Conservation (phyloP, 495 filamentous ascomycete genomes). For the Coniosporium apollinis region DNA sequence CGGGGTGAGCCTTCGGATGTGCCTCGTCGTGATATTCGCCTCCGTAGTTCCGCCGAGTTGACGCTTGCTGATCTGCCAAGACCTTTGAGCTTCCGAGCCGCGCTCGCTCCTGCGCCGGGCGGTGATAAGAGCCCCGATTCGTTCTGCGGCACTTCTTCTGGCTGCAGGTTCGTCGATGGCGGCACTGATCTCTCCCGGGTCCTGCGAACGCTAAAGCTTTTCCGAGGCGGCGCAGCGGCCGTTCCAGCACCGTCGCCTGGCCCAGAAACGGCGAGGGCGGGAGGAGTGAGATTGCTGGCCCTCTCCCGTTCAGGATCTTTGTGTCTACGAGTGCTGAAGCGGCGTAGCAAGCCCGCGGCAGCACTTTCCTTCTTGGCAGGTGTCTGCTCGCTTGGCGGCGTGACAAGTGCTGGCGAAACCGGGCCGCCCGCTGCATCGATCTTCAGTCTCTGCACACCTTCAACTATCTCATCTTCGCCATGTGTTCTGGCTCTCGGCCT, state of each 20-base stretch:
- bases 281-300: slow-evolving; percentile 43
- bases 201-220: slow-evolving; percentile 69
- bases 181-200: slow-evolving; percentile 44
- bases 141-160: slow-evolving; percentile 49
- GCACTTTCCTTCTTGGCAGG: slow-evolving; percentile 71
- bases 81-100: slow-evolving; percentile 41
- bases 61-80: slow-evolving; percentile 73
- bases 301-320: slow-evolving; percentile 40
- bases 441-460: slow-evolving; percentile 58
- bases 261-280: slow-evolving; percentile 55
- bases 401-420: slow-evolving; percentile 36
- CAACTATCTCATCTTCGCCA: slow-evolving; percentile 80
- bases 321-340: slow-evolving; percentile 75
- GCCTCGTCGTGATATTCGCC: slow-evolving; percentile 42
- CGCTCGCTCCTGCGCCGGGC: slow-evolving; percentile 39
- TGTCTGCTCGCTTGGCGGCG: slow-evolving; percentile 40
- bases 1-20: slow-evolving; percentile 37
- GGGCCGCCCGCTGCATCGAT: slow-evolving; percentile 35
- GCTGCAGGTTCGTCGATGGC: slow-evolving; percentile 35
- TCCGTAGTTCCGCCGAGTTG: slow-evolving; percentile 60
- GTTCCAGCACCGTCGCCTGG: slow-evolving; percentile 43
- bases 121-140: slow-evolving; percentile 60
- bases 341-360: slow-evolving; percentile 67
- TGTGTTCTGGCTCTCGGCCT: slow-evolving; percentile 82
- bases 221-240: slow-evolving; percentile 49